Percentiles rank a stretch among this genome's conserved stretches.
These are phyloP conservation scores for Agrostemma githago DNA, from an alignment of 148 eudicot species.

Conservation along the genomic window DNA sequence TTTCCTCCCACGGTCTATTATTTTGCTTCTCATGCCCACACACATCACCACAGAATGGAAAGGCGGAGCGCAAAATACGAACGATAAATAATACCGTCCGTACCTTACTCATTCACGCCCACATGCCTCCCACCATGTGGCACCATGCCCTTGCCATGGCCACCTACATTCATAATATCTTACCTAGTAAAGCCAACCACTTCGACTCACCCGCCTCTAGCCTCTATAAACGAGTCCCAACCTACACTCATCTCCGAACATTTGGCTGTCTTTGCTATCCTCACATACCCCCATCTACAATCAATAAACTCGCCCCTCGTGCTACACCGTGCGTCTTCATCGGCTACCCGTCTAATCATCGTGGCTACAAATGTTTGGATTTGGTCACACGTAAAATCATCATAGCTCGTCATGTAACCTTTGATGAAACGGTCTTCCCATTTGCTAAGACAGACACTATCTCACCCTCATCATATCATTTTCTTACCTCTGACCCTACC, in stretches of 20 bases:
- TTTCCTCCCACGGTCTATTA: background rate
- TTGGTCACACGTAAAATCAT: background rate
- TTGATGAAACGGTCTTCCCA: background rate
- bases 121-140: background rate
- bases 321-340: slow-evolving; percentile 3
- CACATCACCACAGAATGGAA: background rate
- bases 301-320: background rate
- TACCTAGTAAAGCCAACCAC: background rate
- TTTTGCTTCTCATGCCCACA: background rate
- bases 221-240: background rate
- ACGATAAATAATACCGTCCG: background rate
- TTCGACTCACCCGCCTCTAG: background rate
- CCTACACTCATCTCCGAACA: background rate
- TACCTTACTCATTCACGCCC: background rate
- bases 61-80: background rate
- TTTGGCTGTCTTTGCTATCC: slow-evolving; percentile 8
- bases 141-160: background rate
- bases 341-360: background rate
- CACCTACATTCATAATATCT: background rate
- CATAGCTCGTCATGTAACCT: background rate
- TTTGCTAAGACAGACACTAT: background rate
- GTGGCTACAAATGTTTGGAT: background rate
- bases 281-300: background rate
- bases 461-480: background rate
- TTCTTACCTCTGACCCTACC: background rate